Evolutionary conservation across 192 early-diverging fungal species (phyloP).

Genomic region (Umbelopsis ramanniana): DNA sequence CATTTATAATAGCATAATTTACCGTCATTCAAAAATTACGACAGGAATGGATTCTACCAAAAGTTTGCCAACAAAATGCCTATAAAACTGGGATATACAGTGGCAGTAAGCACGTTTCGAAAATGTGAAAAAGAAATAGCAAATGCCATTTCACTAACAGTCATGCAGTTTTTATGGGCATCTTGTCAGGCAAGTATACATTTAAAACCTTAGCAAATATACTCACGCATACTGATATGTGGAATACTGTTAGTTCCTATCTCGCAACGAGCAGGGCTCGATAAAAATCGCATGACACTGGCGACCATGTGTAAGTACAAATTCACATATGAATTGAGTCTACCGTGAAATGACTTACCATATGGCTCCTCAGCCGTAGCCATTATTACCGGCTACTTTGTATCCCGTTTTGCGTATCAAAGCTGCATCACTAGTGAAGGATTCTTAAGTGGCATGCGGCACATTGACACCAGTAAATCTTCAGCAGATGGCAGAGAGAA

Average conservation of each 20-base stretch:
- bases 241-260: neutral
- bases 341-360: neutral
- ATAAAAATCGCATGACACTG: conserved; percentile 6
- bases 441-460: neutral
- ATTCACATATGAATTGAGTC: neutral
- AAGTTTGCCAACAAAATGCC: neutral
- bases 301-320: neutral
- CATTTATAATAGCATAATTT: neutral
- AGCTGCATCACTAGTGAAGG: conserved; percentile 7
- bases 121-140: no score
- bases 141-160: neutral
- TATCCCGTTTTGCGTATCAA: conserved; percentile 10
- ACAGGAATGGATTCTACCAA: conserved; percentile 6
- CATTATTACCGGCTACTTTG: conserved; percentile 9
- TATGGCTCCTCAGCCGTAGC: neutral
- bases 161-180: neutral
- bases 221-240: neutral
- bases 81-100: neutral
- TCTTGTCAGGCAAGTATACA: neutral
- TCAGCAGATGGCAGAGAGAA: neutral
- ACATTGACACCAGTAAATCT: neutral
- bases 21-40: neutral
- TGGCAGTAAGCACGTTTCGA: neutral
- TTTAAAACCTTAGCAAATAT: neutral
- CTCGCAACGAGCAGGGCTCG: neutral